Evolutionary conservation across 805 yeast genomes (phyloP).

Genomic region (Candida germanica): DNA sequence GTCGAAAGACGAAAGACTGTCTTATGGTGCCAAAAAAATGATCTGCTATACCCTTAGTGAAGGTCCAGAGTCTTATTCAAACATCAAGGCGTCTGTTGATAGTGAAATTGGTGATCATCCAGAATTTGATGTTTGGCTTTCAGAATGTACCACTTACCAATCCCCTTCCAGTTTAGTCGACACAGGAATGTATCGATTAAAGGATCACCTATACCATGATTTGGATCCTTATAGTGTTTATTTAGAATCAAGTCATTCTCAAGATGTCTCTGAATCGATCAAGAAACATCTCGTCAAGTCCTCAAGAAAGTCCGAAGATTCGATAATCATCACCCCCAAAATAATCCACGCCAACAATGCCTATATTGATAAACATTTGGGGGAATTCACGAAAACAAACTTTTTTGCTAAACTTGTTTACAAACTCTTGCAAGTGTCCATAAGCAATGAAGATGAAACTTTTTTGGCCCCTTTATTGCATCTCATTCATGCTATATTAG

Average conservation of each 20-base stretch:
- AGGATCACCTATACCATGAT: constrained; percentile 46
- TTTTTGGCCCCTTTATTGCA: constrained; percentile 63
- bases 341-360: constrained; percentile 27
- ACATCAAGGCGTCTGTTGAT: constrained; percentile 31
- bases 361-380: constrained; percentile 39
- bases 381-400: constrained; percentile 48
- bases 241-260: constrained; percentile 47
- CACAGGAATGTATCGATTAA: constrained; percentile 65
- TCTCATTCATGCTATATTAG: constrained; percentile 61
- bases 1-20: constrained; percentile 24
- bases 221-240: constrained; percentile 63
- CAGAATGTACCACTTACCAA: constrained; percentile 60
- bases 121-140: constrained; percentile 48
- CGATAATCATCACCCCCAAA: constrained; percentile 50
- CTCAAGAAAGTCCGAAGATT: constrained; percentile 34
- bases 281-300: constrained; percentile 40
- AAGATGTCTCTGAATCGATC: constrained; percentile 49
- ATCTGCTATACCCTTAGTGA: constrained; percentile 51
- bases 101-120: constrained; percentile 30
- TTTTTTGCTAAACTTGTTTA: constrained; percentile 55
- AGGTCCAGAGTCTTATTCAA: constrained; percentile 54
- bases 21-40: constrained; percentile 31
- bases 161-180: constrained; percentile 60
- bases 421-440: constrained; percentile 53
- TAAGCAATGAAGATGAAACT: constrained; percentile 49